Percentiles rank a stretch among this genome's conserved stretches.
phyloP scores from a whole-genome alignment of 192 early-diverging fungal species.

The Linnemannia elongata region DNA sequence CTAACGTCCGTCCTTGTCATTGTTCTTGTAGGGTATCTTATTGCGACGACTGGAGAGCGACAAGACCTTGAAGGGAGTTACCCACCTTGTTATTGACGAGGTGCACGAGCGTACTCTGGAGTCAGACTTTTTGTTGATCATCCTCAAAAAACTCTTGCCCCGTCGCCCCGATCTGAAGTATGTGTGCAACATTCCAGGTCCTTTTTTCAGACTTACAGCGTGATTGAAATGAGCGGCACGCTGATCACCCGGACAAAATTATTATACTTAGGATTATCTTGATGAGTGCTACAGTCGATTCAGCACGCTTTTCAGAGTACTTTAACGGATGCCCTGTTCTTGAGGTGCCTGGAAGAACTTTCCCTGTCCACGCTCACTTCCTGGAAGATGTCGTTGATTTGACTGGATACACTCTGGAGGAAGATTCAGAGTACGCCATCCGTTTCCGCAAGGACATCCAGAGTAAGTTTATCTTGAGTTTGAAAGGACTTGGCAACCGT shows the following conservation, averaged over 20 bases:
- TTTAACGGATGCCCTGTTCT: slow-evolving; percentile 72
- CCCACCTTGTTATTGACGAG: slow-evolving; percentile 84
- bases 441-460: slow-evolving; percentile 52
- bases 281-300: slow-evolving; percentile 85
- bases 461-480: slow-evolving; percentile 24
- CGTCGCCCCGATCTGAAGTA: slow-evolving; percentile 67
- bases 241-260: neutral
- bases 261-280: slow-evolving; percentile 63
- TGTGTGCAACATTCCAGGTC: neutral
- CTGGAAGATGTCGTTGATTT: slow-evolving; percentile 79
- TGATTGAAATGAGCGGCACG: neutral
- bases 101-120: slow-evolving; percentile 84
- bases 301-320: slow-evolving; percentile 71
- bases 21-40: slow-evolving; percentile 73
- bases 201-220: neutral
- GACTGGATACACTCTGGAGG: slow-evolving; percentile 68
- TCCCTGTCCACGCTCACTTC: slow-evolving; percentile 76
- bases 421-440: slow-evolving; percentile 61
- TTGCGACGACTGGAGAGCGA: slow-evolving; percentile 77
- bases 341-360: slow-evolving; percentile 80
- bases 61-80: slow-evolving; percentile 66
- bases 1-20: slow-evolving; percentile 35
- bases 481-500: too few relatives aligned
- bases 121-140: slow-evolving; percentile 80
- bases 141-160: slow-evolving; percentile 68